These are phyloP conservation scores for Phytophthora sojae DNA, from an alignment of 352 stramenopile species.

Conservation along the genomic window DNA sequence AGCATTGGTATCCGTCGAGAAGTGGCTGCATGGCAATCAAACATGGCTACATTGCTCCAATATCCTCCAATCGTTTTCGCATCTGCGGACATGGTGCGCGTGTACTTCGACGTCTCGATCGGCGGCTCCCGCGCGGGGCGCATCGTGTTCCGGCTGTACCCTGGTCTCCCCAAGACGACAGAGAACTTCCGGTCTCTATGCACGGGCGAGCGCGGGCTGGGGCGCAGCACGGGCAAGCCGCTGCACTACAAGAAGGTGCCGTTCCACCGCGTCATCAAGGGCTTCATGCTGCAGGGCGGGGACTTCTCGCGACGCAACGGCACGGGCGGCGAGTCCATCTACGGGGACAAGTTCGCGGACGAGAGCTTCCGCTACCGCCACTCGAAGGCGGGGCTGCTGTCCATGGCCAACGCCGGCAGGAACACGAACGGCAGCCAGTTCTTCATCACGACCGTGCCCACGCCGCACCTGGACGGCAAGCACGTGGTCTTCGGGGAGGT, in stretches of 20 bases:
- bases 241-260: constrained; percentile 72
- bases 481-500: constrained; percentile 99
- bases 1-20: not conserved
- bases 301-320: constrained; percentile 4
- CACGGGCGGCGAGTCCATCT: constrained; percentile 81
- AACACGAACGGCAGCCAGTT: constrained; percentile 88
- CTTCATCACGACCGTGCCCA: constrained; percentile 87
- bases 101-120: constrained; percentile 87
- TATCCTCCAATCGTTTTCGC: no score
- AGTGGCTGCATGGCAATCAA: constrained; percentile 4
- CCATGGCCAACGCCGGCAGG: constrained; percentile 93
- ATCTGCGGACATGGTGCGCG: constrained; percentile 12
- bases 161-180: constrained; percentile 59
- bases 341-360: constrained; percentile 86
- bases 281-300: constrained; percentile 88
- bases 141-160: constrained; percentile 52
- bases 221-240: constrained; percentile 59
- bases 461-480: constrained; percentile 97
- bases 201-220: constrained; percentile 77
- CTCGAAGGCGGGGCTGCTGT: constrained; percentile 92
- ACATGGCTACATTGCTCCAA: not conserved
- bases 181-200: constrained; percentile 74
- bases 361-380: constrained; percentile 97
- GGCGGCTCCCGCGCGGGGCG: constrained; percentile 73
- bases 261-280: constrained; percentile 89